Conservation (phyloP, 768 basidiomycete genomes). For the Sporobolomyces phaffii region DNA sequence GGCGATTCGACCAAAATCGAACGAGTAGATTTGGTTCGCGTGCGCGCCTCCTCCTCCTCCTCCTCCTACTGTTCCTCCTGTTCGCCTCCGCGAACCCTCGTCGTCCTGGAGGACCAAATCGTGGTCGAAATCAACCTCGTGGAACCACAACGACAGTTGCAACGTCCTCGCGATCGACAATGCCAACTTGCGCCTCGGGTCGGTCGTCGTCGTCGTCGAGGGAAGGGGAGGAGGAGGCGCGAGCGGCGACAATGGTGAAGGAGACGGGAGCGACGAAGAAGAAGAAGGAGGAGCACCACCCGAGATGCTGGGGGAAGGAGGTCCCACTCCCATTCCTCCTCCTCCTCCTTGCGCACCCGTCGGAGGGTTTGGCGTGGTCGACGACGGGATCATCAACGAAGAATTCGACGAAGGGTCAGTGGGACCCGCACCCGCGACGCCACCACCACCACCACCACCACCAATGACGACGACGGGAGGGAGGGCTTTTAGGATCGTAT, state of each 20-base stretch:
- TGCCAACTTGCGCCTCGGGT: constrained; percentile 58
- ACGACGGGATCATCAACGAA: neutral
- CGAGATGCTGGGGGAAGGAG: neutral
- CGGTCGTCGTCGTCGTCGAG: neutral
- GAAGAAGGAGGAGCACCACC: no score
- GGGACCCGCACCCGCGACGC: no score
- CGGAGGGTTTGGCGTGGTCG: neutral
- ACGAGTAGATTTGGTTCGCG: constrained; percentile 3
- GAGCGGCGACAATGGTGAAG: neutral
- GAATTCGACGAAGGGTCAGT: no score
- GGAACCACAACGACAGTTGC: constrained; percentile 88
- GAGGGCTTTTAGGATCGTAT: constrained; percentile 57
- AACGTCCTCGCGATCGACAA: constrained; percentile 81
- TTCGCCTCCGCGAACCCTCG: no score
- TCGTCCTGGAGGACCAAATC: constrained; percentile 59
- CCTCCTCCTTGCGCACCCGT: no score
- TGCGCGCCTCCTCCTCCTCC: no score
- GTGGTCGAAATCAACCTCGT: constrained; percentile 87
- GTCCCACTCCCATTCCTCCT: no score
- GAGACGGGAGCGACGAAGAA: neutral
- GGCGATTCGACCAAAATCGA: constrained; percentile 54
- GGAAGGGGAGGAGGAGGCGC: no score
- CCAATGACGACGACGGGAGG: constrained; percentile 50
- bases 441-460: no score
- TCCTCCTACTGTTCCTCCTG: no score